Evolutionary conservation across 2,329 filamentous ascomycete species (phyloP), one percentile per base, ranked within the genome.

Genomic region (Clonostachys rosea): DNA sequence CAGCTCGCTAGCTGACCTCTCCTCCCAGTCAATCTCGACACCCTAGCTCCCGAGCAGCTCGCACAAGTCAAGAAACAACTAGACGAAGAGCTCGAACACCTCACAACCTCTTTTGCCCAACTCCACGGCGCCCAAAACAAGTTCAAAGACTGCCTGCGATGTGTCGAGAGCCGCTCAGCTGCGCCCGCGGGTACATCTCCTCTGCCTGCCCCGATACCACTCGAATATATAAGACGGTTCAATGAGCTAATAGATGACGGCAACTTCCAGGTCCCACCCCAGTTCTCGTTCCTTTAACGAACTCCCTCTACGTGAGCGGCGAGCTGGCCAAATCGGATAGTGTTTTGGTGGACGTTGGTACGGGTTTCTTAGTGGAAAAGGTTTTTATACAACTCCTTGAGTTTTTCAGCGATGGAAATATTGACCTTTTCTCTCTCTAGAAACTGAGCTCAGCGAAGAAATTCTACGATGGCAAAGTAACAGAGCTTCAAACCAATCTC

Each of bases 331-430:
- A 86, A 65, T 78, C 85, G 2, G 80, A 89, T 48, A 84, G 83
- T 51, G 90, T 96, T 7, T 76, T 97, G 49, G 90, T 97, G 39
- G 92, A 97, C 65, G 83, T 96, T 17, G 92, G 92, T 17, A 97
- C 92, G 1, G 92, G 92, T 0, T 97, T 95, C 65, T 91, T 91
- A 61, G 85, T 97, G 46, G 91, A 97, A 70, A 99, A 99, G 81
- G 86, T 87, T 46, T 20, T 53, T 20, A 17, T 10, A 7, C 40
- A 14, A 20, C 20, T 24, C 3, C 36, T 39, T 39, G 7, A n/a
- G 10, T 6, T 7, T 18, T 39, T 39, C 12, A n/a, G 11, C 3
- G 14, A 8, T 8, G 10, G 36, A 39, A n/a, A 8, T 9, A n/a
- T 18, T 39, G 36, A 18, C 36, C 12, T 39, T n/a, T 18, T 39